Evolutionary conservation across 768 basidiomycete species (phyloP), one percentile per base, ranked within the genome.

Genomic region (Kwoniella dejecticola): DNA sequence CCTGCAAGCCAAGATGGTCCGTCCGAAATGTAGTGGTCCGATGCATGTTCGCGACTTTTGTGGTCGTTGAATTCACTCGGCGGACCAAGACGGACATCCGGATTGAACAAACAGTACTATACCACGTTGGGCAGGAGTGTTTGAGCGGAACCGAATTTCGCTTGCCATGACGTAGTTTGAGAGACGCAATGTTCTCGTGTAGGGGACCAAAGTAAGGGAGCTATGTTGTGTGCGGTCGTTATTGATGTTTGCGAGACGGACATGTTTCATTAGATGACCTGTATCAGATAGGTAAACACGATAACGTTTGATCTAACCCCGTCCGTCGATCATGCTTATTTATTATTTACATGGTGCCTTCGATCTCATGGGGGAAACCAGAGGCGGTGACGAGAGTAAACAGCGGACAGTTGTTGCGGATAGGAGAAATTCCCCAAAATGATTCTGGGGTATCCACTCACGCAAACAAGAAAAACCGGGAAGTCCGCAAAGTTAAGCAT

Each of bases 101-200:
- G n/a, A n/a, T n/a, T n/a, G n/a, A n/a, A n/a, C n/a, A n/a, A n/a
- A n/a, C n/a, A n/a, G n/a, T n/a, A n/a, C 27, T 50, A 13, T 50
- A 50, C 27, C 29, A 50, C 48, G 48, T 50, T 31, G 48, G 48
- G 48, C 19, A 50, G 48, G 48, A 50, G 33, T 50, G 0, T 50
- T 12, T 17, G 30, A 47, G 24, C 46, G 24, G 24, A 0, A 24
- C 11, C 11, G 46, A 26, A 47, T 8, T 0, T 6, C 0, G 21
- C 19, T 13, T 13, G 23, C 15, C 19, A 24, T 15, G 46, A 47
- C 1, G 1, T 1, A 10, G 23, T 47, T 11, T 47, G 27, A 45
- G 19, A n/a, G 48, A 33, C 48, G 29, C 33, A 7, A 17, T 33
- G 7, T 1, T 33, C n/a, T 11, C 33, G 33, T 29, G 48, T 31